phyloP scores from a whole-genome alignment of 78 protist genomes.

The Dictyostelium discoideum region DNA sequence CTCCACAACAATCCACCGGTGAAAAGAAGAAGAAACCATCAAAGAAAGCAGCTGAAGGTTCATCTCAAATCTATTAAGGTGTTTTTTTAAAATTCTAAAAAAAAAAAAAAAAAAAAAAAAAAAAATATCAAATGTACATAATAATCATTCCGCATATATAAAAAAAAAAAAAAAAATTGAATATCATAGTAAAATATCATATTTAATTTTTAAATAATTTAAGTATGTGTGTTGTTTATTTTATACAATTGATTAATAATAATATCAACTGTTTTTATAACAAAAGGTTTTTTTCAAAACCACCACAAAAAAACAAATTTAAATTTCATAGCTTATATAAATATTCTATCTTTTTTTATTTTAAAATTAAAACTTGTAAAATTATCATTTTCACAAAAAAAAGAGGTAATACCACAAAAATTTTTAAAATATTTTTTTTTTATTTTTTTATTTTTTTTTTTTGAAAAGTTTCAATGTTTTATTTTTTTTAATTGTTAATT shows the following conservation, averaged over 20 bases:
- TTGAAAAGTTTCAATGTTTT: too few relatives aligned
- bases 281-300: conserved; percentile 83
- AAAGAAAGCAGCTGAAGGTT: conserved; percentile 24
- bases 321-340: too few relatives aligned
- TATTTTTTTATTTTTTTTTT: background rate
- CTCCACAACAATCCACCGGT: conserved; percentile 60
- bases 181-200: background rate
- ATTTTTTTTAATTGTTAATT: background rate
- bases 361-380: too few relatives aligned
- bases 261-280: background rate
- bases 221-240: background rate
- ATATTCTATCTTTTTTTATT: background rate
- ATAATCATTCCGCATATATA: background rate
- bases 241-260: background rate
- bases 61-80: conserved; percentile 57
- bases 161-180: background rate
- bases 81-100: background rate
- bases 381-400: too few relatives aligned
- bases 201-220: too few relatives aligned
- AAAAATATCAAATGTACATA: background rate
- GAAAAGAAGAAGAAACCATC: conserved; percentile 64
- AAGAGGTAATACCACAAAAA: too few relatives aligned
- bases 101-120: conserved; percentile 18
- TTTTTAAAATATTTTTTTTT: too few relatives aligned
- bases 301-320: conserved; percentile 19